Percentiles rank a stretch among this genome's conserved stretches.
Evolutionary conservation across 2,329 filamentous ascomycete species (phyloP).

Genomic region (Trichoderma harzianum): DNA sequence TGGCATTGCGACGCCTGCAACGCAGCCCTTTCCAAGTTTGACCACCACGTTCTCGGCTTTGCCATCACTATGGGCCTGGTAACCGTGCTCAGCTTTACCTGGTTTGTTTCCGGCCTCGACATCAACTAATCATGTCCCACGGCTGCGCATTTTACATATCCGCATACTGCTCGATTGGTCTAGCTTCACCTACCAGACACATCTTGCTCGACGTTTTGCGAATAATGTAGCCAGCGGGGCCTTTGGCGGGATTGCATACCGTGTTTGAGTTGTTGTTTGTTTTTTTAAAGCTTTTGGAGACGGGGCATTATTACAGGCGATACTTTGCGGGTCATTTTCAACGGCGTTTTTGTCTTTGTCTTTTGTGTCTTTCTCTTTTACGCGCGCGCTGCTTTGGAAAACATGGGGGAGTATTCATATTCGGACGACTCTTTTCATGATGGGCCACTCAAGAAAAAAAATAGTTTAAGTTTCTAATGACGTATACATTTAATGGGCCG

Average conservation of each 20-base stretch:
- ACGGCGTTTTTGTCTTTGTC: slow-evolving; percentile 12
- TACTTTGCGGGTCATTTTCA: slow-evolving; percentile 10
- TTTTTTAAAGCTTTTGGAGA: background rate
- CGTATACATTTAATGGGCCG: slow-evolving; percentile 18
- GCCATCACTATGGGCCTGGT: slow-evolving; percentile 52
- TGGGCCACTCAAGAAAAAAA: slow-evolving; percentile 10
- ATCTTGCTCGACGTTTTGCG: background rate
- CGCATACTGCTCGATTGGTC: background rate
- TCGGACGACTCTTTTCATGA: slow-evolving; percentile 19
- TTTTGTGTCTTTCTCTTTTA: slow-evolving; percentile 1
- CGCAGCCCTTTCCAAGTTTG: slow-evolving; percentile 45
- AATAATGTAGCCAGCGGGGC: background rate
- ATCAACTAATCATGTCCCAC: slow-evolving; percentile 27
- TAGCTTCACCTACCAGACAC: background rate
- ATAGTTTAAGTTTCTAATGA: slow-evolving; percentile 19
- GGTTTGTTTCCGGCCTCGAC: slow-evolving; percentile 56
- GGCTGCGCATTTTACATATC: background rate
- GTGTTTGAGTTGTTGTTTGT: background rate
- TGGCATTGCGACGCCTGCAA: slow-evolving; percentile 61
- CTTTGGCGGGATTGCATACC: background rate
- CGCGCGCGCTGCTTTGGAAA: slow-evolving; percentile 10
- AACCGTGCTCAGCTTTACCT: slow-evolving; percentile 60
- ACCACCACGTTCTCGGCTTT: slow-evolving; percentile 48
- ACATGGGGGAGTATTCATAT: background rate
- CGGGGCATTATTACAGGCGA: background rate